Evolutionary conservation across 2,329 filamentous ascomycete genomes (phyloP), one percentile per base, ranked within the genome.

Genomic region (Diaporthe citri): DNA sequence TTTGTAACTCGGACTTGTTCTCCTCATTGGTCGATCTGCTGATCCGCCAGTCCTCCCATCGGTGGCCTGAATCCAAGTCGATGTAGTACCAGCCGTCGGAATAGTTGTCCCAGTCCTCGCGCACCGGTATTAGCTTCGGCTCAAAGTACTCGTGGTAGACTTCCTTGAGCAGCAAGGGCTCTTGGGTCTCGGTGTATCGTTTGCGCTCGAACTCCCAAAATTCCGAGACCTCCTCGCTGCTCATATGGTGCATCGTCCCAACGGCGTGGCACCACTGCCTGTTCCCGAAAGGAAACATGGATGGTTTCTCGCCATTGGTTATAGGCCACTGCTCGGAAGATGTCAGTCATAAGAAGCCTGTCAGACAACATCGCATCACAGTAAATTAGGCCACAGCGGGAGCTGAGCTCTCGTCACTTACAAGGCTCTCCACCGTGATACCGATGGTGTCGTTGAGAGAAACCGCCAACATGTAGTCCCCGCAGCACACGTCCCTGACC

Each of bases 251-350:
- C 88, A 91, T 90, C 7, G 89, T 90, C 2, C 87, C 84, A 59
- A 90, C 83, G 12, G 89, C 87, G 67, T 90, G 87, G 79, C 89
- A 91, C 88, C 89, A 91, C 76, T 88, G 83, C n/a, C 80, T 81
- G 2, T 81, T 77, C 51, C 84, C 83, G 75, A 85, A 90, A 1
- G 86, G 84, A n/a, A 90, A 79, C 1, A 85, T 89, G 66, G 83
- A 81, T 3, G 87, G 88, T 75, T 90, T 90, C 78, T 91, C 88
- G 76, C 88, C 88, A 76, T 90, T 90, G 77, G 90, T 85, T 59
- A 88, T 87, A 1, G 89, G 89, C 84, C 86, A 89, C 82, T 88
- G 76, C 28, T 34, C 12, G 28, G 20, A 56, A 31, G 34, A 60
- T 8, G 15, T 41, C n/a, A 62, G 43, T 70, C 59, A 72, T 59